Percentiles rank a stretch among this genome's conserved stretches.
Evolutionary conservation across 2,329 filamentous ascomycete genomes (phyloP).

Genomic region (Purpureocillium lavendulum): DNA sequence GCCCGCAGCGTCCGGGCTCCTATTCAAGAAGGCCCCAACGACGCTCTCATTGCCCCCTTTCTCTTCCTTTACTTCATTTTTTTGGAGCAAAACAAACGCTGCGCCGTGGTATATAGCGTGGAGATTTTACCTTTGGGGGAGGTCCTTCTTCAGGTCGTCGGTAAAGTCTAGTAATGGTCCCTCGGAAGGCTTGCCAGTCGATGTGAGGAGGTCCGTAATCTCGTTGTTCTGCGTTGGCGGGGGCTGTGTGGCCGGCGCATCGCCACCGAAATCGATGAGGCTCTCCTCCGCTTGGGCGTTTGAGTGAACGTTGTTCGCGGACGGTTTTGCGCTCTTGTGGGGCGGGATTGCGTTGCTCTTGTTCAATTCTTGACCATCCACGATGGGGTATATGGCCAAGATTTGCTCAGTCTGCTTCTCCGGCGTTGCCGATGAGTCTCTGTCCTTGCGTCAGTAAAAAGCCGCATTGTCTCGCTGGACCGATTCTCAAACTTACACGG

Average conservation of each 20-base stretch:
- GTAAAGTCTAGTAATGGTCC: constrained; percentile 50
- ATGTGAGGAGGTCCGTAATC: constrained; percentile 33
- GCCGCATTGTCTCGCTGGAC: too few species aligned
- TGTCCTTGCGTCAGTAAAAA: constrained; percentile 11
- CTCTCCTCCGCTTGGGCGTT: constrained; percentile 20
- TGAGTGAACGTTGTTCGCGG: background rate
- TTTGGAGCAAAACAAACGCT: too few species aligned
- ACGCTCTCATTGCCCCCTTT: too few species aligned
- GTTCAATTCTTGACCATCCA: constrained; percentile 62
- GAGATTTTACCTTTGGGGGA: constrained; percentile 24
- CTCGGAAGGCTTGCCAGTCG: constrained; percentile 37
- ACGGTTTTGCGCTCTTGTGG: constrained; percentile 9
- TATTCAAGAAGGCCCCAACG: too few species aligned
- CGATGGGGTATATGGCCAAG: constrained; percentile 73
- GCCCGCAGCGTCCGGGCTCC: too few species aligned
- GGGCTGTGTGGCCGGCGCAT: background rate
- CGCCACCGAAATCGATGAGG: constrained; percentile 50
- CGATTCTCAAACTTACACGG: constrained; percentile 53
- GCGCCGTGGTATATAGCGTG: too few species aligned
- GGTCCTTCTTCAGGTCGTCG: constrained; percentile 40
- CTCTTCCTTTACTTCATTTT: too few species aligned
- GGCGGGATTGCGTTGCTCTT: constrained; percentile 50
- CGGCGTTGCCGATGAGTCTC: constrained; percentile 41
- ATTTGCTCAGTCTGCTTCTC: constrained; percentile 74
- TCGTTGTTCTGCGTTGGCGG: constrained; percentile 19